Conservation (phyloP, 2,329 filamentous ascomycete species). For the Ophiostoma pallidulum region DNA sequence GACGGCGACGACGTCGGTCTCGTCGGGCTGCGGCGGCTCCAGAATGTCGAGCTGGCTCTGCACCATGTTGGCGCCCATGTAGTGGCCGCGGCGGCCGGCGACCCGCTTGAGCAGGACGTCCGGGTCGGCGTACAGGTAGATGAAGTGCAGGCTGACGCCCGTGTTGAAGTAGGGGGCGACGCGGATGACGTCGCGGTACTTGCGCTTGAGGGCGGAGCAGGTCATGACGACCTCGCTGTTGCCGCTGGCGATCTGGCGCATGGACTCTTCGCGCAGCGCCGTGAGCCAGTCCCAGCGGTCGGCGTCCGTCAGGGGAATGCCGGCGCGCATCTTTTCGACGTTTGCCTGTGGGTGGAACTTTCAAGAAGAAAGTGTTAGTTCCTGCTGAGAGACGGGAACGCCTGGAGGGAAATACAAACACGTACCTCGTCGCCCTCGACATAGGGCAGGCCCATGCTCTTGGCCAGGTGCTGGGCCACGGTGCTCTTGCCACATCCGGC, state of each 20-base stretch:
- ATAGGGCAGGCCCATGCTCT: slow-evolving; percentile 56
- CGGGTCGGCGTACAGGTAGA: slow-evolving; percentile 77
- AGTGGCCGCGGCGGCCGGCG: slow-evolving; percentile 66
- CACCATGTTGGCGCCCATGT: slow-evolving; percentile 95
- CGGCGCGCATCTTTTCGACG: slow-evolving; percentile 82
- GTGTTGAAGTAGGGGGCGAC: slow-evolving; percentile 68
- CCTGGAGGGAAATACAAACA: slow-evolving; percentile 4
- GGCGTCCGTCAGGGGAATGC: slow-evolving; percentile 76
- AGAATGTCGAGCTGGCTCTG: slow-evolving; percentile 81
- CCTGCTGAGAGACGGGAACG: too few relatives aligned
- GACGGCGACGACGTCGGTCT: slow-evolving; percentile 62
- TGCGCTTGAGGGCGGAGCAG: slow-evolving; percentile 91
- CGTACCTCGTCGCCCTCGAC: slow-evolving; percentile 69
- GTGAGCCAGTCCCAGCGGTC: slow-evolving; percentile 98
- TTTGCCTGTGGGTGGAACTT: slow-evolving; percentile 72
- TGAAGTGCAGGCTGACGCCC: slow-evolving; percentile 75
- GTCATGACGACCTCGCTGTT: slow-evolving; percentile 79
- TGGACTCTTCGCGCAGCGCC: slow-evolving; percentile 59
- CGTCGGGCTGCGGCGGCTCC: slow-evolving; percentile 67
- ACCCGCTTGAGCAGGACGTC: slow-evolving; percentile 69
- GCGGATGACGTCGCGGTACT: slow-evolving; percentile 88
- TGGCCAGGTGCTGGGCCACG: slow-evolving; percentile 56
- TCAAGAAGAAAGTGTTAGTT: too few relatives aligned
- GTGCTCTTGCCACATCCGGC: slow-evolving; percentile 75
- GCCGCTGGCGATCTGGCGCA: slow-evolving; percentile 45